Percentiles rank a stretch among this genome's conserved stretches.
phyloP scores from a whole-genome alignment of 2,329 filamentous ascomycete genomes.

The Didymella lethalis region DNA sequence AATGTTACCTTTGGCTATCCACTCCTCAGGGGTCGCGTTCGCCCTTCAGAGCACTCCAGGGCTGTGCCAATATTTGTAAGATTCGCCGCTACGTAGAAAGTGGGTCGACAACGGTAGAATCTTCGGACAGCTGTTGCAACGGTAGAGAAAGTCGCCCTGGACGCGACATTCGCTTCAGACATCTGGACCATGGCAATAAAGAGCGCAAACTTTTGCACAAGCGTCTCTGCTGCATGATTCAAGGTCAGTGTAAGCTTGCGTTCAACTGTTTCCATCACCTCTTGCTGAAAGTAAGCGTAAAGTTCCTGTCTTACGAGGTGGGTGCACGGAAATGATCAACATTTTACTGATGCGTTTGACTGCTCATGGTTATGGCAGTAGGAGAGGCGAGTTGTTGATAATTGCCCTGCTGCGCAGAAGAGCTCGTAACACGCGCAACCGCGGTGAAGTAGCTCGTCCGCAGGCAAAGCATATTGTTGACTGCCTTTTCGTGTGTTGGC shows the following conservation, averaged over 20 bases:
- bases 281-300: not conserved
- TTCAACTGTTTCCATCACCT: not conserved
- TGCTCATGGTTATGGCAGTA: not conserved
- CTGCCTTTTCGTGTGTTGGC: not conserved
- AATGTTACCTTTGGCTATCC: slow-evolving; percentile 2
- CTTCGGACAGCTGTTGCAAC: not conserved
- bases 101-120: not conserved
- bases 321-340: not conserved
- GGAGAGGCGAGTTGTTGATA: not conserved
- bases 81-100: not conserved
- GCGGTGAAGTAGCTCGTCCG: not conserved
- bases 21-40: slow-evolving; percentile 13
- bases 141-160: slow-evolving; percentile 1
- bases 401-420: too few relatives aligned
- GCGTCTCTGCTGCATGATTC: not conserved
- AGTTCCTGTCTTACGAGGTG: not conserved
- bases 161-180: not conserved
- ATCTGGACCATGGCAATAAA: not conserved
- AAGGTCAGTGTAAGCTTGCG: not conserved
- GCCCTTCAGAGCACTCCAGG: not conserved
- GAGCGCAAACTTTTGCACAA: not conserved
- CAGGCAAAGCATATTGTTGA: not conserved
- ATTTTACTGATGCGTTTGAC: not conserved
- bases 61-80: not conserved
- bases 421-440: not conserved